Evolutionary conservation across 495 filamentous ascomycete species (phyloP), one percentile per base, ranked within the genome.

Genomic region (Trichoderma reesei): DNA sequence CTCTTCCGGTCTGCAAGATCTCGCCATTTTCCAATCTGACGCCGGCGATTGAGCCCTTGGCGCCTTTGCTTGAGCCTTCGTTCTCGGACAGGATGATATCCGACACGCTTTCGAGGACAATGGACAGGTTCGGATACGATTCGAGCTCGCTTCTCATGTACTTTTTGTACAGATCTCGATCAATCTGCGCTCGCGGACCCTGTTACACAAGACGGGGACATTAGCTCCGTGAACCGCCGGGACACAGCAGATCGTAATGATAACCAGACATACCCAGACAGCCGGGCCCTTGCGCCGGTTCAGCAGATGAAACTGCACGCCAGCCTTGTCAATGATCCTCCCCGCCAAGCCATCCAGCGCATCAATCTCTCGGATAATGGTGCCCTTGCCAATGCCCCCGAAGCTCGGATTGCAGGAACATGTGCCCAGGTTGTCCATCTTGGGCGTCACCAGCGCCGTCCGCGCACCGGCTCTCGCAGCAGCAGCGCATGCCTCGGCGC

Each of bases 331-430:
- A 46, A 96, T 89, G 36, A 96, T 90, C 10, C 91, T 83, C 2
- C 91, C 93, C 0, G 89, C 88, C 10, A 98, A 82, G 2, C 94
- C 94, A 72, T 98, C 94, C 68, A 98, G 83, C 0, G 94, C 95
- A 77, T 98, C 94, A 37, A 98, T 86, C 73, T 98, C 94, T 3
- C 93, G 87, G 41, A 98, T 78, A 82, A 98, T 98, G 16, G 89
- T 97, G 10, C 94, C 94, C 74, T 98, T 98, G n/a, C 94, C 94
- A 68, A 98, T 98, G 39, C 94, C 94, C 59, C 94, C 94, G 72
- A 98, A 96, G 64, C 89, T 94, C 36, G 94, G 94, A 74, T 98
- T 98, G 79, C 94, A 98, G 61, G 93, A 97, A 76, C 95, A 98
- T 26, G 93, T 89, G 41, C 94, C 94, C 36, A 98, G 88, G 69